These are phyloP conservation scores for Vairimorpha ceranae DNA, from an alignment of 371 early-diverging fungal species.

Conservation along the genomic window DNA sequence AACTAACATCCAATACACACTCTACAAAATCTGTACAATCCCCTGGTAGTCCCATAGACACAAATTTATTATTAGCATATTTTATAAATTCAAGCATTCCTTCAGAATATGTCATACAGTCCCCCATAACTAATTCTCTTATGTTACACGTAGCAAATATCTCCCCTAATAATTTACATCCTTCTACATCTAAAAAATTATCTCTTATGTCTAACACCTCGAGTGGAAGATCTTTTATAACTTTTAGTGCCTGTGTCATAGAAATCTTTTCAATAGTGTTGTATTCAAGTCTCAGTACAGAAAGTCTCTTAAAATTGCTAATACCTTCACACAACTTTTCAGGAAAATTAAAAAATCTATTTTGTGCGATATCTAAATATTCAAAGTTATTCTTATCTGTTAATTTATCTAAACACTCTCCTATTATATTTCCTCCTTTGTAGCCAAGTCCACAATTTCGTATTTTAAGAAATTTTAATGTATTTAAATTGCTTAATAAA, in stretches of 20 bases:
- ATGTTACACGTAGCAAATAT: slow-evolving; percentile 49
- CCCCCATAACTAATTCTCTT: slow-evolving; percentile 50
- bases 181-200: slow-evolving; percentile 59
- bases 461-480: slow-evolving; percentile 52
- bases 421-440: slow-evolving; percentile 55
- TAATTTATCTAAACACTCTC: slow-evolving; percentile 39
- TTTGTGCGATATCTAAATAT: slow-evolving; percentile 59
- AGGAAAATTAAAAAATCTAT: slow-evolving; percentile 57
- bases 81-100: slow-evolving; percentile 52
- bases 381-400: slow-evolving; percentile 51
- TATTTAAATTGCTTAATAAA: slow-evolving; percentile 49
- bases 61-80: slow-evolving; percentile 18
- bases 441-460: slow-evolving; percentile 63
- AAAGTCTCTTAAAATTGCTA: slow-evolving; percentile 48
- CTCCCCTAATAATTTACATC: slow-evolving; percentile 45
- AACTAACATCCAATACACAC: slow-evolving; percentile 58
- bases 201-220: slow-evolving; percentile 61
- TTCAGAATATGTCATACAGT: slow-evolving; percentile 56
- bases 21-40: slow-evolving; percentile 10
- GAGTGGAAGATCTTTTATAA: slow-evolving; percentile 35
- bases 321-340: slow-evolving; percentile 51
- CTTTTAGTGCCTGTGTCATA: slow-evolving; percentile 50
- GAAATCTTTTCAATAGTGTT: slow-evolving; percentile 59
- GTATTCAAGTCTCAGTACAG: slow-evolving; percentile 55
- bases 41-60: slow-evolving; percentile 33